phyloP scores from a whole-genome alignment of 331 rosid genomes.

The Saraca asoca region DNA sequence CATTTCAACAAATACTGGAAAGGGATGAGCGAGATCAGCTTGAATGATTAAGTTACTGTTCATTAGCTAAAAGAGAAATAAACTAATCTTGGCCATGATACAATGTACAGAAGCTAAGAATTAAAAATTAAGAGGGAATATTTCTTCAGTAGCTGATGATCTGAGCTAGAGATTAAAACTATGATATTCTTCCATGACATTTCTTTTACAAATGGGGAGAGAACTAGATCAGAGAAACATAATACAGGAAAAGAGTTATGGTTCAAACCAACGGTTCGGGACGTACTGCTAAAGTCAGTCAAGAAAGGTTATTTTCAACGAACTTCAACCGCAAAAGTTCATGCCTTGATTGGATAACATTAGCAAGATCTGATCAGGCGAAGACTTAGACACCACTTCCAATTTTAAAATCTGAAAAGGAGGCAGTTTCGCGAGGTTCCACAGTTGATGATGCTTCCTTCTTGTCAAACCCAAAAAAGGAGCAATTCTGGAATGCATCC shows the following conservation, averaged over 20 bases:
- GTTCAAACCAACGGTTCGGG: slow-evolving; percentile 1
- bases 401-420: slow-evolving; percentile 63
- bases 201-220: slow-evolving; percentile 47
- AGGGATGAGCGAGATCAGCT: too few species aligned
- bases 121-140: not conserved
- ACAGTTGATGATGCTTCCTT: slow-evolving; percentile 66
- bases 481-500: slow-evolving; percentile 98
- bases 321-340: slow-evolving; percentile 36
- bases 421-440: slow-evolving; percentile 59
- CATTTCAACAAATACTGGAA: not conserved
- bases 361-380: slow-evolving; percentile 21
- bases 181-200: slow-evolving; percentile 32
- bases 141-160: too few species aligned
- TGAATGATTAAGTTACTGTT: not conserved
- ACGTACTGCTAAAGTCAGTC: slow-evolving; percentile 55
- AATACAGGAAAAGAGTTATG: slow-evolving; percentile 31
- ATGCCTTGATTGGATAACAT: slow-evolving; percentile 22
- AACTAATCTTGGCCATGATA: not conserved
- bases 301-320: slow-evolving; percentile 38
- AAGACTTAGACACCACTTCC: slow-evolving; percentile 52
- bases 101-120: not conserved
- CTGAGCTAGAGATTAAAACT: too few species aligned
- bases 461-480: slow-evolving; percentile 87
- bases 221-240: slow-evolving; percentile 37
- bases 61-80: not conserved